These are phyloP conservation scores for Phytophthora kernoviae DNA, from an alignment of 352 stramenopile genomes.

Conservation along the genomic window DNA sequence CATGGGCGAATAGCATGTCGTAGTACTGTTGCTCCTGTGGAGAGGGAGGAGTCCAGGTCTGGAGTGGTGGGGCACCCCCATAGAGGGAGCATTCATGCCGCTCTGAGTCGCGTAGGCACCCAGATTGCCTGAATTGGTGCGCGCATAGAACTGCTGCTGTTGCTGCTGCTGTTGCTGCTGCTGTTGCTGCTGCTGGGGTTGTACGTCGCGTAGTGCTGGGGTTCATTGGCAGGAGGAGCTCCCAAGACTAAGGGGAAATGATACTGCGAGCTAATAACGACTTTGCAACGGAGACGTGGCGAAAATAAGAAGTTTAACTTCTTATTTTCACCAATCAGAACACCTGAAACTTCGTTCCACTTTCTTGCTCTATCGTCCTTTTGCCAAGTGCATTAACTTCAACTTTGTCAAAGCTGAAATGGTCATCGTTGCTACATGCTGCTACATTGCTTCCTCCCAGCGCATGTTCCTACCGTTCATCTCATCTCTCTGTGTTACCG, in stretches of 20 bases:
- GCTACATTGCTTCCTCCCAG: too few species aligned
- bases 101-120: conserved; percentile 38
- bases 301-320: too few species aligned
- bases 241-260: conserved; percentile 14
- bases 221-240: conserved; percentile 29
- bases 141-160: conserved; percentile 51
- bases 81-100: conserved; percentile 15
- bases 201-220: conserved; percentile 66
- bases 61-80: conserved; percentile 23
- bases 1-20: conserved; percentile 88
- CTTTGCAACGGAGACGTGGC: not conserved
- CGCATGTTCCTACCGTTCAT: too few species aligned
- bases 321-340: too few species aligned
- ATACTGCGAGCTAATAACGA: conserved; percentile 1
- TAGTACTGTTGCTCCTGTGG: conserved; percentile 88
- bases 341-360: too few species aligned
- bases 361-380: too few species aligned
- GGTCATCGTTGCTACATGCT: too few species aligned
- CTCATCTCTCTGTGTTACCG: too few species aligned
- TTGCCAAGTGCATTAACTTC: too few species aligned
- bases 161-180: conserved; percentile 56
- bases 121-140: conserved; percentile 36
- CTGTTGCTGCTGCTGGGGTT: conserved; percentile 50
- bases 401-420: too few species aligned
- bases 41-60: conserved; percentile 62